Percentiles rank a stretch among this genome's conserved stretches.
These are phyloP conservation scores for Nemania diffusa DNA, from an alignment of 2,329 filamentous ascomycete species.

Conservation along the genomic window DNA sequence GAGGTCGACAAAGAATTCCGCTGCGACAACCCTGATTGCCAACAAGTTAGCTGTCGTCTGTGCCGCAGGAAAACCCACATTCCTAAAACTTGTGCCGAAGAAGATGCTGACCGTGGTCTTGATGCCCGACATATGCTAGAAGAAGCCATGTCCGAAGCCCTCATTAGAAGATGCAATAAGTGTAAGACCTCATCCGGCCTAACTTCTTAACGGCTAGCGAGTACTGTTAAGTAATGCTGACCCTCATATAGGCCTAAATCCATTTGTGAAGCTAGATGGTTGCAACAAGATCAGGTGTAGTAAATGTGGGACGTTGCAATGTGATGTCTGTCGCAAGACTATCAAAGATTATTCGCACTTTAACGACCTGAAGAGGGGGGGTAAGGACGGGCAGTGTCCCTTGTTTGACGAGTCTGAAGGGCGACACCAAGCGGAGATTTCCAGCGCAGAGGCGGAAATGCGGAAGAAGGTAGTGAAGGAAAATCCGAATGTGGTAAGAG, in stretches of 20 bases:
- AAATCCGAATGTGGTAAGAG: slow-evolving; percentile 66
- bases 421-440: slow-evolving; percentile 72
- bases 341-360: slow-evolving; percentile 76
- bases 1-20: slow-evolving; percentile 77
- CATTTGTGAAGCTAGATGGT: slow-evolving; percentile 80
- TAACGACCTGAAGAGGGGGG: slow-evolving; percentile 60
- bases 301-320: slow-evolving; percentile 66
- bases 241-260: slow-evolving; percentile 65
- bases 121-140: slow-evolving; percentile 75
- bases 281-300: slow-evolving; percentile 88
- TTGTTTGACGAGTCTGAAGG: slow-evolving; percentile 72
- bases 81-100: slow-evolving; percentile 77
- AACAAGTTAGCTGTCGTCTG: slow-evolving; percentile 71
- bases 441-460: slow-evolving; percentile 67
- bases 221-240: neutral
- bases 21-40: slow-evolving; percentile 74
- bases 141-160: slow-evolving; percentile 83
- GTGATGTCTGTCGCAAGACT: slow-evolving; percentile 77
- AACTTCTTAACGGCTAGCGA: too few relatives aligned
- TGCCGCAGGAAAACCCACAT: slow-evolving; percentile 77
- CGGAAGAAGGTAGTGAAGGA: slow-evolving; percentile 65
- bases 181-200: slow-evolving; percentile 52
- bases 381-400: slow-evolving; percentile 68
- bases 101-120: slow-evolving; percentile 67
- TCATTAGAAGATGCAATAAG: slow-evolving; percentile 80